Evolutionary conservation across 2,329 filamentous ascomycete genomes (phyloP).

Genomic region (Claviceps spartinae): DNA sequence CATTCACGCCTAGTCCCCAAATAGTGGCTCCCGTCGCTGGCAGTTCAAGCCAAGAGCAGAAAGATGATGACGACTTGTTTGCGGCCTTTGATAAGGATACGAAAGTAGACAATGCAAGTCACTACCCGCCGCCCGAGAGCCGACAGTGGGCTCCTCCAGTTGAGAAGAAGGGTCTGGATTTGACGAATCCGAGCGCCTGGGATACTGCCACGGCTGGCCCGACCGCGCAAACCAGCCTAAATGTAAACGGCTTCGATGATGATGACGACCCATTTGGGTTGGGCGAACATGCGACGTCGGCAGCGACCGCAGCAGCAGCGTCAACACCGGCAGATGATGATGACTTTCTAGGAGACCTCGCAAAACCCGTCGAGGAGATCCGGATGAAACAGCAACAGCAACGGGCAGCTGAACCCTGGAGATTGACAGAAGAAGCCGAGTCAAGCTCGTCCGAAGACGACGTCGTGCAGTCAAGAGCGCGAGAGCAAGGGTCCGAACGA

Average conservation of each 20-base stretch:
- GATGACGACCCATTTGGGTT: conserved; percentile 88
- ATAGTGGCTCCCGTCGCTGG: conserved; percentile 12
- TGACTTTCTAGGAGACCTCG: conserved; percentile 52
- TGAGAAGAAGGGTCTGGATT: conserved; percentile 29
- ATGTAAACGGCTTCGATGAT: conserved; percentile 36
- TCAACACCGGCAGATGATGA: conserved; percentile 37
- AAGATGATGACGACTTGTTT: conserved; percentile 47
- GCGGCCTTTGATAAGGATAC: conserved; percentile 54
- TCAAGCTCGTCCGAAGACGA: conserved; percentile 34
- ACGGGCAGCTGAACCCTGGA: conserved; percentile 34
- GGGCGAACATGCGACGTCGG: conserved; percentile 34
- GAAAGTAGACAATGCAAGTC: conserved; percentile 51
- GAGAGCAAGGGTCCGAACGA: conserved; percentile 11
- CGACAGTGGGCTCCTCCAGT: conserved; percentile 33
- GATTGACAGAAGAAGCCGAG: conserved; percentile 37
- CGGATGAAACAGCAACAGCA: conserved; percentile 17
- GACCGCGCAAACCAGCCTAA: neutral
- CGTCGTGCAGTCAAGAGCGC: conserved; percentile 6
- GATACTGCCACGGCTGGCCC: conserved; percentile 13
- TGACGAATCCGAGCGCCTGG: conserved; percentile 44
- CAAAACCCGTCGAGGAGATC: conserved; percentile 50
- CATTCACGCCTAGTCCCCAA: conserved; percentile 25
- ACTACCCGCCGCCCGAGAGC: conserved; percentile 42
- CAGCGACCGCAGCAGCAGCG: conserved; percentile 13
- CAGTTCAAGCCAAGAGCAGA: conserved; percentile 6